Conservation (phyloP, 306 rosid genomes). For the Vachellia collinsii region DNA sequence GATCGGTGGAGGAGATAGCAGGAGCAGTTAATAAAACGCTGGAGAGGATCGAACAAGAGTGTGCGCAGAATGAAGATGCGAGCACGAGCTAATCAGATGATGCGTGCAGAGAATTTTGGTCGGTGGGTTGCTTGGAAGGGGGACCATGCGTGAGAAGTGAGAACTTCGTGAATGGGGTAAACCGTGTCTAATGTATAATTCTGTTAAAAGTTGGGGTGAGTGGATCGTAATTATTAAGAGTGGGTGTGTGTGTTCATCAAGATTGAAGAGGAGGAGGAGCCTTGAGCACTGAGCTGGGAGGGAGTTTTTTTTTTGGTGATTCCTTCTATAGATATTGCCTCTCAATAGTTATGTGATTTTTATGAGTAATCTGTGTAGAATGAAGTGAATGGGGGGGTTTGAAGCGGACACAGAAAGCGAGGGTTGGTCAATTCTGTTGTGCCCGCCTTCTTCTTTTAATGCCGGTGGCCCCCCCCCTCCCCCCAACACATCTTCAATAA, state of each 20-base stretch:
- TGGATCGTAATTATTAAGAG: background rate
- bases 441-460: slow-evolving; percentile 29
- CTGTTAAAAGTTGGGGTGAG: background rate
- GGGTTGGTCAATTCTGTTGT: slow-evolving; percentile 28
- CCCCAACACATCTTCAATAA: background rate
- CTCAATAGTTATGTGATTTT: background rate
- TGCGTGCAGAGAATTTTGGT: background rate
- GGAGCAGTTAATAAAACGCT: slow-evolving; percentile 76
- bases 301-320: background rate
- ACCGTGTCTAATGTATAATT: too few species aligned
- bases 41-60: slow-evolving; percentile 69
- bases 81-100: background rate
- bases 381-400: background rate
- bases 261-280: background rate
- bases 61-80: slow-evolving; percentile 38
- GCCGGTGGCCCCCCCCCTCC: slow-evolving; percentile 22
- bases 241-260: background rate
- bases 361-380: too few species aligned
- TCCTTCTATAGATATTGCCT: background rate
- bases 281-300: background rate
- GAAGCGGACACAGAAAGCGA: background rate
- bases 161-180: too few species aligned
- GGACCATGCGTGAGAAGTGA: too few species aligned
- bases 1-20: slow-evolving; percentile 90
- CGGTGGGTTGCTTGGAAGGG: background rate